Evolutionary conservation across 148 eudicot genomes (phyloP).

Genomic region (Chenopodium suecicum): DNA sequence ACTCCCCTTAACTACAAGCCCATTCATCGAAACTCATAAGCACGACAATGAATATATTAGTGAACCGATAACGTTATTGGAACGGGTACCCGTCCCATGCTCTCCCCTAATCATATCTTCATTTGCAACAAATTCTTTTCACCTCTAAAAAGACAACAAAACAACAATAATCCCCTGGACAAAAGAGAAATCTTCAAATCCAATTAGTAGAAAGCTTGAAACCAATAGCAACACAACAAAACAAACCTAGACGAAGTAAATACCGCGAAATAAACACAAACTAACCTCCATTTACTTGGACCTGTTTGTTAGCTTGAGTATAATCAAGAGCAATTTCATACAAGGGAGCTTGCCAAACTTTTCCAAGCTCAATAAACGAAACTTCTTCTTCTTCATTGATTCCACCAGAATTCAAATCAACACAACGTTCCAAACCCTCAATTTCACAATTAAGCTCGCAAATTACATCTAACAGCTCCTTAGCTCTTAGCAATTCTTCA

Average conservation of each 20-base stretch:
- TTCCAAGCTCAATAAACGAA: conserved; percentile 60
- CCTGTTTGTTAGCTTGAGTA: conserved; percentile 10
- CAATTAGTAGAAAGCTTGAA: neutral
- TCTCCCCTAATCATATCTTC: no score
- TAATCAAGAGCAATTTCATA: conserved; percentile 58
- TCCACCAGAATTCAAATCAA: conserved; percentile 21
- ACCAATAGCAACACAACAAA: neutral
- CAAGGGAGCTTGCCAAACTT: conserved; percentile 74
- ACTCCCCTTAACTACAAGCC: neutral
- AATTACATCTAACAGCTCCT: conserved; percentile 46
- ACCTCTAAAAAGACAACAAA: neutral
- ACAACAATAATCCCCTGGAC: neutral
- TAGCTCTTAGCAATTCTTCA: conserved; percentile 48
- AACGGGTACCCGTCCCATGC: no score
- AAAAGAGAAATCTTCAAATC: neutral
- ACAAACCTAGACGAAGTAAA: neutral
- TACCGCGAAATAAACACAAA: neutral
- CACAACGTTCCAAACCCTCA: conserved; percentile 32
- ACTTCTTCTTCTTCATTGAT: conserved; percentile 25
- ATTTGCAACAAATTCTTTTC: neutral
- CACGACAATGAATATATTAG: neutral
- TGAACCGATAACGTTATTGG: neutral
- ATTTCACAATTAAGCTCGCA: conserved; percentile 48
- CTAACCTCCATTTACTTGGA: conserved; percentile 39
- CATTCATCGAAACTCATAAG: neutral